These are phyloP conservation scores for Astraeus odoratus DNA, from an alignment of 768 basidiomycete species.

Conservation along the genomic window DNA sequence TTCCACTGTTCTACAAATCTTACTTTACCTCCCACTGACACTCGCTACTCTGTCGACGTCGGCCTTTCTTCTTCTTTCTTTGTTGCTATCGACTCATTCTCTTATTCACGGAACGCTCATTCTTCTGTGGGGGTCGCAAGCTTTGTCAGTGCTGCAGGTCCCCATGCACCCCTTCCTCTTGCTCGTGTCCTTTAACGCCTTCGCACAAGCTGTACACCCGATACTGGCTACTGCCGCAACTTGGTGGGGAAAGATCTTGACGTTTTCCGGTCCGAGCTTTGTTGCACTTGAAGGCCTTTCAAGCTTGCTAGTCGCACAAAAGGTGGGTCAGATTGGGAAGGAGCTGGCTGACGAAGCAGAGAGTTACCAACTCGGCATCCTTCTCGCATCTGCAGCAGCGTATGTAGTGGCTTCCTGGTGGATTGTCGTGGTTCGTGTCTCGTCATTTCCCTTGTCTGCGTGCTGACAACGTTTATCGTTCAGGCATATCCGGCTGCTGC, in stretches of 20 bases:
- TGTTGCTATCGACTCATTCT: constrained; percentile 69
- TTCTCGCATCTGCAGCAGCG: constrained; percentile 69
- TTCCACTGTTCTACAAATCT: constrained; percentile 72
- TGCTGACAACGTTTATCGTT: constrained; percentile 10
- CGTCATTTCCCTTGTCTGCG: neutral
- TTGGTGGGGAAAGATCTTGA: constrained; percentile 70
- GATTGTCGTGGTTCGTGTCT: constrained; percentile 65
- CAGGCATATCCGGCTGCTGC: constrained; percentile 81
- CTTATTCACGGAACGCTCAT: constrained; percentile 78
- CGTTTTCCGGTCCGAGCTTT: constrained; percentile 69
- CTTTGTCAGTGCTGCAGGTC: constrained; percentile 72
- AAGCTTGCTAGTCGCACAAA: constrained; percentile 76
- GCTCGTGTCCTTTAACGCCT: constrained; percentile 81
- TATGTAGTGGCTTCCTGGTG: constrained; percentile 83
- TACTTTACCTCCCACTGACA: constrained; percentile 79
- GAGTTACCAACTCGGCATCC: constrained; percentile 65
- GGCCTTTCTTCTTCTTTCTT: constrained; percentile 76
- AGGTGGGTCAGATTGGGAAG: constrained; percentile 71
- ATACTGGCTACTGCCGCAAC: constrained; percentile 48
- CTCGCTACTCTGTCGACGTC: constrained; percentile 74
- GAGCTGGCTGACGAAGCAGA: constrained; percentile 68
- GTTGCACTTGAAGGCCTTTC: constrained; percentile 81
- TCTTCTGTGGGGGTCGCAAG: constrained; percentile 62
- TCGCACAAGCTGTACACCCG: constrained; percentile 58
- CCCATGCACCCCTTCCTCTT: constrained; percentile 85